These are phyloP conservation scores for Penicillium sp. DNA, from an alignment of 2,329 filamentous ascomycete genomes.

Conservation along the genomic window DNA sequence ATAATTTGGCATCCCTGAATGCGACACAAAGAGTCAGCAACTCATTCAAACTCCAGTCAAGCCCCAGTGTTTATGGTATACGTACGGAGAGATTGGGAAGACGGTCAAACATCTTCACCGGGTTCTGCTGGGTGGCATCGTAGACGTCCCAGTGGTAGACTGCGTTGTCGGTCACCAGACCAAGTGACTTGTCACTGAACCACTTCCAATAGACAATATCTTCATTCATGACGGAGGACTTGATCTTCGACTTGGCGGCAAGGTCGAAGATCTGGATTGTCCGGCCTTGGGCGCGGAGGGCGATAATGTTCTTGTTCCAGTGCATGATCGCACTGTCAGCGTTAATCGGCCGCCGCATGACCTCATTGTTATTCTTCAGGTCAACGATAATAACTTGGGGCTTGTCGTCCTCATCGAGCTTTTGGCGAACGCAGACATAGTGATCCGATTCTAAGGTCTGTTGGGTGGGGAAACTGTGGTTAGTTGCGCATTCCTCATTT, in stretches of 20 bases:
- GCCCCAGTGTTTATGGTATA: constrained; percentile 21
- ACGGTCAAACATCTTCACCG: constrained; percentile 91
- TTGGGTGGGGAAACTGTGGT: constrained; percentile 23
- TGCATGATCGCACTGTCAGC: constrained; percentile 99
- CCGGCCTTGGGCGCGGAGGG: constrained; percentile 88
- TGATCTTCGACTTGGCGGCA: constrained; percentile 89
- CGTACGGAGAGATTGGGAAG: constrained; percentile 85
- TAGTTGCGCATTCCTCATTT: constrained; percentile 16
- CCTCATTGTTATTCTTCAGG: constrained; percentile 95
- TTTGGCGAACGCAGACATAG: constrained; percentile 95
- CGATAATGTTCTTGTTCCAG: constrained; percentile 94
- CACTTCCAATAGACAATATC: constrained; percentile 99
- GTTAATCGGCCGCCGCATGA: constrained; percentile 94
- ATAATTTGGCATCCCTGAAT: constrained; percentile 93
- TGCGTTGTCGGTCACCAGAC: constrained; percentile 85
- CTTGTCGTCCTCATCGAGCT: constrained; percentile 79
- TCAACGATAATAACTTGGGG: constrained; percentile 97
- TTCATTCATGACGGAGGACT: constrained; percentile 94
- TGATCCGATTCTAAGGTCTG: constrained; percentile 97
- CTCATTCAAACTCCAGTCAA: neutral
- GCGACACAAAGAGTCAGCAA: constrained; percentile 10
- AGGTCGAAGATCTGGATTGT: constrained; percentile 99
- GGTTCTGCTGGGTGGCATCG: constrained; percentile 75
- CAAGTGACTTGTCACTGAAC: constrained; percentile 87
- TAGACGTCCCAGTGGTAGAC: constrained; percentile 99